Evolutionary conservation across 129 eudicot species (phyloP), one percentile per base, ranked within the genome.

Genomic region (Flaveria robusta): DNA sequence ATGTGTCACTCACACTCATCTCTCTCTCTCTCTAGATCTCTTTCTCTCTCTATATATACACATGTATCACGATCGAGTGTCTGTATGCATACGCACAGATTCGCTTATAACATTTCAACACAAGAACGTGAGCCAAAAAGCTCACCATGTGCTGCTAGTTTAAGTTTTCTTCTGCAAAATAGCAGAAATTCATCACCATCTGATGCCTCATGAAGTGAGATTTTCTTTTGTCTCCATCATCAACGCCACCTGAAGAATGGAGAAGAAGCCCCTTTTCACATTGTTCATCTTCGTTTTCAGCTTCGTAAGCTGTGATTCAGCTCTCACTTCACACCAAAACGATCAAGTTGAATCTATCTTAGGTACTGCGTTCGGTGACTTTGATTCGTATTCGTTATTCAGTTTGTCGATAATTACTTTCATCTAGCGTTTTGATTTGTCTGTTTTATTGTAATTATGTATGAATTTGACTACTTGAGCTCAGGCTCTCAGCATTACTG

Each of bases 341-440:
- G 81, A 86, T 78, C 85, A 84, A 74, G 23, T 77, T 66, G 49
- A 74, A 49, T 86, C 84, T 49, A 79, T 88, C 41, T 50, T 86
- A 74, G 93, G 93, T 88, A 73, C 18, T 75, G 73, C 70, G 10
- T 73, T 41, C 13, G 31, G 50, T 15, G 0, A 42, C 15, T 23
- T 12, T 10, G 39, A 60, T 24, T 46, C 16, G n/a, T 58, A 14
- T 20, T 7, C 11, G 34, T 29, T 29, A 29, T 22, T 76, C 73
- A 16, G 1, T 72, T 8, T 15, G 3, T 79, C 47, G 4, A 27
- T 31, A 54, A 43, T 51, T 16, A 11, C 4, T 63, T 45, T 24
- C 9, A 42, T 50, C 65, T 24, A 16, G 12, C 18, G 31, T 52
- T 60, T 27, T 47, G 20, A 56, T 49, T 56, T 56, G 63, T 56